Evolutionary conservation across 345 rosid species (phyloP).

Genomic region (Populus pruinosa): DNA sequence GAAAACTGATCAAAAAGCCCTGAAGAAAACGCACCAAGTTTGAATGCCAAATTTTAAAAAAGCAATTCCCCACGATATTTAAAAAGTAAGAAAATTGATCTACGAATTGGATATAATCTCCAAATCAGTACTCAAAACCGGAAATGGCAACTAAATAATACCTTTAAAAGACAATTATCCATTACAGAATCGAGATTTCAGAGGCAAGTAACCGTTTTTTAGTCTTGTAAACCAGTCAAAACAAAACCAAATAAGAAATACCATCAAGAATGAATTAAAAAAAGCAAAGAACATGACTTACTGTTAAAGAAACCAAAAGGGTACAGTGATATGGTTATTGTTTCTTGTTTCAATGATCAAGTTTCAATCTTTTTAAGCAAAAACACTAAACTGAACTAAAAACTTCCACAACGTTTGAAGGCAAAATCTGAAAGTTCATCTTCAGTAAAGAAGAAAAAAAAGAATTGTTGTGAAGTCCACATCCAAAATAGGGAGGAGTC

Average conservation of each 20-base stretch:
- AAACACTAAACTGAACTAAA: background rate
- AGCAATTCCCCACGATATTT: background rate
- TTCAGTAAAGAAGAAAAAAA: background rate
- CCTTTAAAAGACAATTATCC: background rate
- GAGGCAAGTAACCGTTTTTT: conserved; percentile 5
- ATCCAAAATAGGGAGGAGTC: background rate
- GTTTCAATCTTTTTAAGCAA: background rate
- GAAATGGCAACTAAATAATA: conserved; percentile 15
- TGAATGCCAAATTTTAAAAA: background rate
- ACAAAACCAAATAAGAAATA: background rate
- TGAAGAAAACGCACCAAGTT: background rate
- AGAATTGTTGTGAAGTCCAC: background rate
- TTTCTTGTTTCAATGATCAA: background rate
- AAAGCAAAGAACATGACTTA: conserved; percentile 25
- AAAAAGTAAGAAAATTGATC: background rate
- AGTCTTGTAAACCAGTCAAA: background rate
- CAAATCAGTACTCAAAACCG: conserved; percentile 3
- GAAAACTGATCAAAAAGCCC: background rate
- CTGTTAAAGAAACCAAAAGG: conserved; percentile 28
- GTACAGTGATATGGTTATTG: background rate
- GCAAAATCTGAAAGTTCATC: background rate
- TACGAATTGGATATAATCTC: background rate
- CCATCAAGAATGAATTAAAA: background rate
- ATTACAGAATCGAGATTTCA: conserved; percentile 9
- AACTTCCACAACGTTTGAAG: background rate